Conservation (phyloP, 2,329 filamentous ascomycete species). For the Rosellinia necatrix region DNA sequence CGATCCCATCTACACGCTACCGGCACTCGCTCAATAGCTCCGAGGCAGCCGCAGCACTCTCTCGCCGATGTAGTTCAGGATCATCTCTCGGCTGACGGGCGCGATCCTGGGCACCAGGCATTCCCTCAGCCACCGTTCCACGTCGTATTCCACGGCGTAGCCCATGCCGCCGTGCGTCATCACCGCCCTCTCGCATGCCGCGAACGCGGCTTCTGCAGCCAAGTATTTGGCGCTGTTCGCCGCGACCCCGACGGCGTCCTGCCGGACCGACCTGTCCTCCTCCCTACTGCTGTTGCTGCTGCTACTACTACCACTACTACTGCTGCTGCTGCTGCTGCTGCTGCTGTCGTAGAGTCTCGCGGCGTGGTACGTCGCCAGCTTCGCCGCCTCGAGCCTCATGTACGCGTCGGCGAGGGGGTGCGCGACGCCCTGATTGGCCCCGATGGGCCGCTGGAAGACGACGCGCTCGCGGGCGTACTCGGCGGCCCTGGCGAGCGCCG, state of each 20-base stretch:
- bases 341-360: constrained; percentile 61
- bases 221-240: constrained; percentile 74
- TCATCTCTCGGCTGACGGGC: constrained; percentile 73
- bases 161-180: constrained; percentile 67
- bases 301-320: constrained; percentile 39
- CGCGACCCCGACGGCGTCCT: constrained; percentile 64
- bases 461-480: constrained; percentile 69
- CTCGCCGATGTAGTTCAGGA: constrained; percentile 73
- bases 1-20: too few species aligned
- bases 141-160: constrained; percentile 67
- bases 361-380: constrained; percentile 68
- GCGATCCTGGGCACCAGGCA: constrained; percentile 68
- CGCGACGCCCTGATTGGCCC: constrained; percentile 67
- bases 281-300: constrained; percentile 40
- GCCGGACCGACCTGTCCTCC: constrained; percentile 55
- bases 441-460: constrained; percentile 68
- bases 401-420: constrained; percentile 70
- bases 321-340: constrained; percentile 38
- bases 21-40: constrained; percentile 66
- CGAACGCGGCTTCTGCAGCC: constrained; percentile 67
- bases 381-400: constrained; percentile 68
- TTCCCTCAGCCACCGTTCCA: constrained; percentile 69
- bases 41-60: constrained; percentile 69
- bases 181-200: constrained; percentile 64
- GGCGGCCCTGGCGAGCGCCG: constrained; percentile 65